Base-by-base conservation (phyloP, 345 rosid species). In the Tarenaya hassleriana region DNA sequence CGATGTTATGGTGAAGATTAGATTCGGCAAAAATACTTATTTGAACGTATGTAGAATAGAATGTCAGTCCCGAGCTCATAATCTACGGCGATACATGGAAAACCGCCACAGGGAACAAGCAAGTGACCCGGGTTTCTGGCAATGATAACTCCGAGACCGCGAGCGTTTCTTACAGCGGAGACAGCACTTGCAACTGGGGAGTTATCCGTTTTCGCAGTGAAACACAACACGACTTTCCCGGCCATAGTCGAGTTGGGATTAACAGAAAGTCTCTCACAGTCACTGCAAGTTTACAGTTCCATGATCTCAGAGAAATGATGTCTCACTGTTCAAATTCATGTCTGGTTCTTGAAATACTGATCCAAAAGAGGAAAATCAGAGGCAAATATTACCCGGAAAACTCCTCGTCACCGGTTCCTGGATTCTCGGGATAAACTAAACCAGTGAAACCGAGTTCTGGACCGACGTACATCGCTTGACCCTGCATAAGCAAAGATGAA, bases 111-210 rank as follows among this genome's bases (percentile, higher is more conserved):
- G 9, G 78, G 72, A 46, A 29, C 27, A 5, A 65, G 41, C 41
- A 10, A 16, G 60, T 69, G 2, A 21, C 71, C 50, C 3, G 72
- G 74, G 35, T 50, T 51, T 50, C 51, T 73, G 42, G 72, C 72
- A 16, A 66, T 39, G 47, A 73, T 69, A 14, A 73, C 41, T 0
- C 78, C 78, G 43, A 69, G 58, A 61, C 74, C 78, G 33, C 69
- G 69, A 0, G 55, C 72, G 34, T 48, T 44, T 14, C 50, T 58
- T 29, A 69, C 74, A 47, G 27, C 37, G 20, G 52, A 13, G 6
- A 58, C 67, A 55, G 58, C 72, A 24, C 13, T 41, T 16, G 62
- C 12, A 24, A 69, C 64, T 17, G 63, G 66, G 16, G 18, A 5
- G 29, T 39, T 14, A 18, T 17, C 17, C n/a, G 61, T 47, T 4